phyloP scores from a whole-genome alignment of 805 yeast genomes.

The Grigorovia humatica region DNA sequence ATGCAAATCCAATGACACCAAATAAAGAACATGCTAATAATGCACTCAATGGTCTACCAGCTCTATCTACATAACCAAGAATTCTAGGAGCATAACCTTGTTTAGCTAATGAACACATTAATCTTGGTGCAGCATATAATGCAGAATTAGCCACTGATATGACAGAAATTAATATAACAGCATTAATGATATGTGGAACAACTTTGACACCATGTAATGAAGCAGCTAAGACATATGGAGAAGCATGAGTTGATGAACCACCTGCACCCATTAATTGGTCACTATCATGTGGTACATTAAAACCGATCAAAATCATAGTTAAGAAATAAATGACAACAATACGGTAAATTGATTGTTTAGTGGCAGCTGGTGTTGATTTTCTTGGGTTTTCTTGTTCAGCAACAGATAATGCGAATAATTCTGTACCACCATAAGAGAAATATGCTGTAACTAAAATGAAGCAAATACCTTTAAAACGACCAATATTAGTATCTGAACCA shows the following conservation, averaged over 20 bases:
- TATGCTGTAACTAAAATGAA: slow-evolving; percentile 54
- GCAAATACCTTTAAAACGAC: slow-evolving; percentile 54
- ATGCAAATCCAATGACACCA: slow-evolving; percentile 53
- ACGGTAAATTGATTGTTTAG: slow-evolving; percentile 58
- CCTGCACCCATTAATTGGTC: slow-evolving; percentile 40
- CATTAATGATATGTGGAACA: slow-evolving; percentile 65
- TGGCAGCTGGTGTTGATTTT: slow-evolving; percentile 52
- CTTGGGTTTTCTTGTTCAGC: slow-evolving; percentile 55
- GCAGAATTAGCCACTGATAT: slow-evolving; percentile 72
- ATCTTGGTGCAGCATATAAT: slow-evolving; percentile 61
- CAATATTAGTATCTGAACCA: slow-evolving; percentile 17
- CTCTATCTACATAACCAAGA: slow-evolving; percentile 43
- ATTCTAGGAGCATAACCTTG: slow-evolving; percentile 60
- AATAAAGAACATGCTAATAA: slow-evolving; percentile 39
- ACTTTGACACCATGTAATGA: slow-evolving; percentile 49
- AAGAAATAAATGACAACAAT: slow-evolving; percentile 47
- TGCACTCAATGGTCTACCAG: slow-evolving; percentile 52
- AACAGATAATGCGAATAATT: slow-evolving; percentile 54
- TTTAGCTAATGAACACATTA: slow-evolving; percentile 56
- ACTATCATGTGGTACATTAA: slow-evolving; percentile 49
- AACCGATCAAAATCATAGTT: slow-evolving; percentile 44
- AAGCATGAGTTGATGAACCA: slow-evolving; percentile 45
- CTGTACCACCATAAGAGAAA: slow-evolving; percentile 59
- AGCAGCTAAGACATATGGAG: slow-evolving; percentile 71
- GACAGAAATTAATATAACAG: slow-evolving; percentile 61